phyloP scores from a whole-genome alignment of 331 rosid species.

The Spiraea crenata region DNA sequence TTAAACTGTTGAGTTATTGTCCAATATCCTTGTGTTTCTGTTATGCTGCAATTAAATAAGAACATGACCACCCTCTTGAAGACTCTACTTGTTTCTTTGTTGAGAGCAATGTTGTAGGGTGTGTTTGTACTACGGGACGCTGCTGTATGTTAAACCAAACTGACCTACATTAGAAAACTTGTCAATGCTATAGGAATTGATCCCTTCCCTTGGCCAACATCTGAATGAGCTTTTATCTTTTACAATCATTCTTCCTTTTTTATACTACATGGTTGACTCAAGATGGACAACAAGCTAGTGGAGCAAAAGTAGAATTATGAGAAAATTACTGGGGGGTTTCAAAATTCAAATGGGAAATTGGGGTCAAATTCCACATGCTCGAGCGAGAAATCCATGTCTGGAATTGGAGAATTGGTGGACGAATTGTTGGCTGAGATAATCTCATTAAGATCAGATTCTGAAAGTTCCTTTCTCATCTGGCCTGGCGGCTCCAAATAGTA shows the following conservation, averaged over 20 bases:
- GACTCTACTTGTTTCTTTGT: background rate
- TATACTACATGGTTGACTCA: constrained; percentile 16
- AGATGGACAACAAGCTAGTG: constrained; percentile 8
- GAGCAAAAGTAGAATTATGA: constrained; percentile 24
- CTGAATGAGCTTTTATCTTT: constrained; percentile 12
- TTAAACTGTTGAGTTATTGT: constrained; percentile 4
- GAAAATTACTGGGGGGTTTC: constrained; percentile 38
- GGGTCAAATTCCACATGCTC: constrained; percentile 44
- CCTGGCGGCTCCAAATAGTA: constrained; percentile 39
- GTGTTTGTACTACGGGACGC: background rate
- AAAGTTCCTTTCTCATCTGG: constrained; percentile 41
- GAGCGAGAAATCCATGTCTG: constrained; percentile 58
- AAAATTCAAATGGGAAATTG: constrained; percentile 42
- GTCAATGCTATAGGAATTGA: background rate
- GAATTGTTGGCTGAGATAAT: constrained; percentile 66
- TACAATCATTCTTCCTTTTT: constrained; percentile 13
- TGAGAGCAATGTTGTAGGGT: background rate
- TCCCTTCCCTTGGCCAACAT: constrained; percentile 3
- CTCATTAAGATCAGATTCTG: constrained; percentile 52
- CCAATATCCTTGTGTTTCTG: background rate
- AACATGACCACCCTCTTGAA: background rate
- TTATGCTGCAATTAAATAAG: background rate
- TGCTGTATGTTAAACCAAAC: background rate
- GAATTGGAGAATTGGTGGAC: constrained; percentile 53
- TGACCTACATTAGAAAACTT: background rate